Conservation (phyloP, 2,329 filamentous ascomycete species). For the Pseudofabraea citricarpa region DNA sequence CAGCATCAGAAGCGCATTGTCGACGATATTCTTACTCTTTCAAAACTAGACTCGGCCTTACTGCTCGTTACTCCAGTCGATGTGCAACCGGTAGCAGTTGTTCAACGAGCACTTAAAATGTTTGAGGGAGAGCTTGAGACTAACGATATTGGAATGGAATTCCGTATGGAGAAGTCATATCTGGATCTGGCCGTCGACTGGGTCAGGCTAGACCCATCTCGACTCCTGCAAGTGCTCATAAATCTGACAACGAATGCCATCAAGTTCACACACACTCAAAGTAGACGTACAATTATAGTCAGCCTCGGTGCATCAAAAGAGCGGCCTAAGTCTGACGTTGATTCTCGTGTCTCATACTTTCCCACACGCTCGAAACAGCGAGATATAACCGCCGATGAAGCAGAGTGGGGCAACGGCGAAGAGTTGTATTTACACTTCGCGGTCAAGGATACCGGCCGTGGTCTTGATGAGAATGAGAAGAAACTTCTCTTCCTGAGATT, state of each 20-base stretch:
- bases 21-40: slow-evolving; percentile 62
- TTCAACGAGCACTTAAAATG: slow-evolving; percentile 69
- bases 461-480: slow-evolving; percentile 66
- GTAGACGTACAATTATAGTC: slow-evolving; percentile 45
- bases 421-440: slow-evolving; percentile 68
- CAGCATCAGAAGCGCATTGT: slow-evolving; percentile 71
- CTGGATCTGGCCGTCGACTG: slow-evolving; percentile 60
- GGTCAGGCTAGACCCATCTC: slow-evolving; percentile 71
- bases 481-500: slow-evolving; percentile 74
- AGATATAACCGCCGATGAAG: slow-evolving; percentile 19
- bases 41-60: slow-evolving; percentile 67
- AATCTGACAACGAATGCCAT: slow-evolving; percentile 79
- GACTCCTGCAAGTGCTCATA: slow-evolving; percentile 75
- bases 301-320: slow-evolving; percentile 24
- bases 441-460: slow-evolving; percentile 73
- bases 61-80: slow-evolving; percentile 67
- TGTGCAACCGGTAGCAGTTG: slow-evolving; percentile 61
- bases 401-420: slow-evolving; percentile 64
- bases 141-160: slow-evolving; percentile 67
- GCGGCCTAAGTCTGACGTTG: slow-evolving; percentile 44
- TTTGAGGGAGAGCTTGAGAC: slow-evolving; percentile 71
- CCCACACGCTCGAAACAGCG: slow-evolving; percentile 26
- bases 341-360: slow-evolving; percentile 27
- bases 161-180: slow-evolving; percentile 65
- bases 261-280: slow-evolving; percentile 71